Evolutionary conservation across 169 alveolate genomes (phyloP).

Genomic region (Babesia caballi): DNA sequence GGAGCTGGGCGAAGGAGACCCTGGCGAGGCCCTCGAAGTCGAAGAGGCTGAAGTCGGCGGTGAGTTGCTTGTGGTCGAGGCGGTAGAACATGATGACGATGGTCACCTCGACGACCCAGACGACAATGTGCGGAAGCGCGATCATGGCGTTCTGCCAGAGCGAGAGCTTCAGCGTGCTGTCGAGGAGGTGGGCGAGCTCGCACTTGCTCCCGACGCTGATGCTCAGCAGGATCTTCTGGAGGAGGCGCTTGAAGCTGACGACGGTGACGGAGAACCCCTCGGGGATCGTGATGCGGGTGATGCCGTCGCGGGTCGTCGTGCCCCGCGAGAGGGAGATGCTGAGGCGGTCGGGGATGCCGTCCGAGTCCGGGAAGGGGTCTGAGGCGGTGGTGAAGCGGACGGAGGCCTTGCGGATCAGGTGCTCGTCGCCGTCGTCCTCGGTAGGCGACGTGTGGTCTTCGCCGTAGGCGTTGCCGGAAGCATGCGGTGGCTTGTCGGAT

Average conservation of each 20-base stretch:
- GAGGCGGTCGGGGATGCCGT: no score
- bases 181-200: slow-evolving; percentile 57
- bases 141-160: slow-evolving; percentile 48
- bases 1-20: neutral
- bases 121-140: slow-evolving; percentile 51
- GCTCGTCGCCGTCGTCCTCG: no score
- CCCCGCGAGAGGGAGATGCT: no score
- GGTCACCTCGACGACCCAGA: slow-evolving; percentile 38
- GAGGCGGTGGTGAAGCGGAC: neutral
- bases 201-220: slow-evolving; percentile 51
- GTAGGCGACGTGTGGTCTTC: no score
- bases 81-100: slow-evolving; percentile 31
- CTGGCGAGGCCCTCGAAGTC: neutral
- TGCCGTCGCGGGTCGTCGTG: no score
- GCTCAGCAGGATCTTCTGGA: slow-evolving; percentile 34
- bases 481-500: no score
- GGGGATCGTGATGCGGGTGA: slow-evolving; percentile 21
- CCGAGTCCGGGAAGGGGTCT: neutral
- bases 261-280: slow-evolving; percentile 7
- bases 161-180: slow-evolving; percentile 24
- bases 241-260: slow-evolving; percentile 21
- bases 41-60: neutral
- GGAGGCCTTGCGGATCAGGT: slow-evolving; percentile 1
- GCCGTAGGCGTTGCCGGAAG: no score
- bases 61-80: neutral